These are phyloP conservation scores for Lecanicillium sp. DNA, from an alignment of 2,329 filamentous ascomycete genomes.

Conservation along the genomic window DNA sequence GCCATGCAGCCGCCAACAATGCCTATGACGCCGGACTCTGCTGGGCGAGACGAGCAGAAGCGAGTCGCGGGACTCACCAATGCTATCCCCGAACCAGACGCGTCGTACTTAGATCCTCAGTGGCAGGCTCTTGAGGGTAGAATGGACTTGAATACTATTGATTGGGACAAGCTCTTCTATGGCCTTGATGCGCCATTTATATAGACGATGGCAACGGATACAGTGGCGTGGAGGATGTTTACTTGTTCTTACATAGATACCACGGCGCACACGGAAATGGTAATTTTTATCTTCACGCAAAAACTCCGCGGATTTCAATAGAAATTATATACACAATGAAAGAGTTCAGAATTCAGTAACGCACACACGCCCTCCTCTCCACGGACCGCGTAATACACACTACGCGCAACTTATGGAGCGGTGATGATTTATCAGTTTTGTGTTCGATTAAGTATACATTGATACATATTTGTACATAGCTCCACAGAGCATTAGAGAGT, in stretches of 20 bases:
- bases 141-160: constrained; percentile 25
- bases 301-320: too few species aligned
- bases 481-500: too few species aligned
- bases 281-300: too few species aligned
- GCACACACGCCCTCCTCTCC: too few species aligned
- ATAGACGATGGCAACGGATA: constrained; percentile 11
- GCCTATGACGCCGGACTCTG: constrained; percentile 23
- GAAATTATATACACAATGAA: too few species aligned
- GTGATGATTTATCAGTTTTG: too few species aligned
- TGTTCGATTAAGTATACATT: too few species aligned
- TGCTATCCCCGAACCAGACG: constrained; percentile 9
- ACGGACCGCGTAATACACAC: too few species aligned
- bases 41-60: constrained; percentile 10
- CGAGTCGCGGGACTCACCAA: constrained; percentile 7
- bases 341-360: too few species aligned
- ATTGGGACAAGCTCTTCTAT: constrained; percentile 27
- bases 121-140: constrained; percentile 19
- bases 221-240: neutral
- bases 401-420: too few species aligned
- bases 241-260: neutral
- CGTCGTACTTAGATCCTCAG: constrained; percentile 17
- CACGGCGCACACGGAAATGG: too few species aligned
- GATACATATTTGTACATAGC: too few species aligned
- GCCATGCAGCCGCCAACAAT: constrained; percentile 9
- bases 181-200: constrained; percentile 25